phyloP scores from a whole-genome alignment of 768 basidiomycete species.

The Dioszegia aurantiaca region DNA sequence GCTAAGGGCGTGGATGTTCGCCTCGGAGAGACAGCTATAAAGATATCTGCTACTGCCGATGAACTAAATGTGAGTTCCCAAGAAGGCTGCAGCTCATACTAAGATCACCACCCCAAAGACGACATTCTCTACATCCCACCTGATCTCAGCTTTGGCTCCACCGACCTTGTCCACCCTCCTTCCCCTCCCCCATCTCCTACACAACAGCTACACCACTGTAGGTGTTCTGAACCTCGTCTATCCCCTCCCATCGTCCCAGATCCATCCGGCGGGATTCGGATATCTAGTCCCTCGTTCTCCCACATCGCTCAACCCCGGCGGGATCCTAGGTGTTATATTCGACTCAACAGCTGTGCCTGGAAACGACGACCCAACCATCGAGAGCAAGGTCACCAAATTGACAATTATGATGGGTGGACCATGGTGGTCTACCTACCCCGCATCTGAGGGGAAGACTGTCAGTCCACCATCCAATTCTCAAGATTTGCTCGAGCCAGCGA shows the following conservation, averaged over 20 bases:
- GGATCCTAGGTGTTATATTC: constrained; percentile 76
- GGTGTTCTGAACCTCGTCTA: constrained; percentile 88
- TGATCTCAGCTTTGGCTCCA: constrained; percentile 72
- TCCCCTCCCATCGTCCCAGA: constrained; percentile 54
- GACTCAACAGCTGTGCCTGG: constrained; percentile 72
- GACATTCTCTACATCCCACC: constrained; percentile 53
- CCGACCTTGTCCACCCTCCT: constrained; percentile 60
- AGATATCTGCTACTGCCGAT: background rate
- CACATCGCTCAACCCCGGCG: constrained; percentile 35
- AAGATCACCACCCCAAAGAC: constrained; percentile 17
- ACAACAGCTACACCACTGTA: constrained; percentile 75
- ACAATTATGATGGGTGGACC: constrained; percentile 91
- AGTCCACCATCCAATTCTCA: constrained; percentile 24
- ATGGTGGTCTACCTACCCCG: constrained; percentile 55
- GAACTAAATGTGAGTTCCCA: constrained; percentile 4
- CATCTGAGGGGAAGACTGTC: constrained; percentile 1
- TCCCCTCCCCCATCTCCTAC: constrained; percentile 62
- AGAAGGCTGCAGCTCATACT: background rate
- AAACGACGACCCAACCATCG: constrained; percentile 57
- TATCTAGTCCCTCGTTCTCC: constrained; percentile 77
- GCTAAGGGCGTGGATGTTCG: constrained; percentile 63
- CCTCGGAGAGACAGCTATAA: constrained; percentile 50
- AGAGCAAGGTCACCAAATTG: constrained; percentile 63
- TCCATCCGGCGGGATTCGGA: constrained; percentile 87
- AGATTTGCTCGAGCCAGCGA: constrained; percentile 19